Base-by-base conservation (phyloP, 495 filamentous ascomycete species). In the Penicillium daleae region DNA sequence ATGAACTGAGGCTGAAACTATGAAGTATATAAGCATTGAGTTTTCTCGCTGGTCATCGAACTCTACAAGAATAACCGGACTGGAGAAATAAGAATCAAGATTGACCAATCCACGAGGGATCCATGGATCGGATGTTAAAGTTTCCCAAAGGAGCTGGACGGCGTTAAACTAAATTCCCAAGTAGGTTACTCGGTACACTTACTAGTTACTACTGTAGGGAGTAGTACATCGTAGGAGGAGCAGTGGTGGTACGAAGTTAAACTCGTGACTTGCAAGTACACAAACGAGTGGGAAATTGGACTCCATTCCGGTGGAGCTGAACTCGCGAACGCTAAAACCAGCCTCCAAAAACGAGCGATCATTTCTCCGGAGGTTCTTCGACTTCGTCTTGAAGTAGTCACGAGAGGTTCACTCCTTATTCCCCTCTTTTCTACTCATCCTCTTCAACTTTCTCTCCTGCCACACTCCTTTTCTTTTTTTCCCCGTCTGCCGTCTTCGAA, bases 281-380 rank as follows among this genome's bases (percentile, higher is more conserved):
- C 59, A 62, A 68, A 63, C 63, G 39, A 60, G 60, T 56, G 68
- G 68, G 66, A 71, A 68, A 68, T 71, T 68, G 37, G 64, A 58
- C 67, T 62, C 57, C 63, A 51, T 52, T 50, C 50, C 37, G 24
- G 62, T 67, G 65, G 65, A 64, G 65, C 52, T 58, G 51, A 66
- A 62, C 29, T 53, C 56, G 62, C 57, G 33, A 68, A 71, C 68
- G 63, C 65, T 67, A 70, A 64, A 52, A 19, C 6, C 17, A 4
- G 15, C 35, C 10, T 17, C 31, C 51, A 27, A 51, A 12, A 52
- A 56, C 55, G 31, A 35, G n/a, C n/a, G 42, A 22, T n/a, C 62
- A 60, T 49, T 55, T 56, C 54, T 49, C 13, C 21, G 10, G 7
- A 21, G 10, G 7, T 24, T 48, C n/a, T 48, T 26, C 21, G 12